Evolutionary conservation across 129 eudicot species (phyloP), one percentile per base, ranked within the genome.

Genomic region (Chrysanthemum lavandulifolium): DNA sequence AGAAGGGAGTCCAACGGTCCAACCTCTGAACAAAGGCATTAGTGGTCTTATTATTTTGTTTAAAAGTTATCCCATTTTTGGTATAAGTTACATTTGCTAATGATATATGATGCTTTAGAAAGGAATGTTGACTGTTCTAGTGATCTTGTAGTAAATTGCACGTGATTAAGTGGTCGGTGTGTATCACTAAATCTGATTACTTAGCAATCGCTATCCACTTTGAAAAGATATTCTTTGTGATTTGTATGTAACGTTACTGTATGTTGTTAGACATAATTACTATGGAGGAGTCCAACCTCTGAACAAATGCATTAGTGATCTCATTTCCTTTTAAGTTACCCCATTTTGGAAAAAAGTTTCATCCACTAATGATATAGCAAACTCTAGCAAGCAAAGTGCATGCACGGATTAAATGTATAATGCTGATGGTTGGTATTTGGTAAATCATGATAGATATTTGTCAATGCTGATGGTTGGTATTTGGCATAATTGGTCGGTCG

Each of bases 21-120:
- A 61, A 31, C n/a, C 48, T 61, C 10, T 2, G 5, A 62, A 29
- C 4, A 6, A 63, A 63, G 63, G 16, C 64, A 64, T 52, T 50
- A 63, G 8, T 19, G 63, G 53, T 73, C 21, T 31, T 73, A 51
- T 52, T 19, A 36, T 53, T 52, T 4, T 74, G 60, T 51, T 9
- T 2, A 31, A 9, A 66, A 48, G 50, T 27, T 73, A 53, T 10
- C 19, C 19, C 7, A 53, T 10, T 62, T 62, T 43, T 66, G 45
- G 31, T 43, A 13, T 11, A 62, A 31, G 11, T 61, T 29, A 31
- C 21, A 25, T 31, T 15, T 12, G 4, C 33, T 73, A 73, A 48
- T 61, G 36, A 51, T 43, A 18, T 15, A 31, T 33, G 18, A 73
- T 50, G 16, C 69, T 11, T 48, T 50, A 73, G 50, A 73, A 62